Percentiles rank a stretch among this genome's conserved stretches.
Conservation (phyloP, 805 yeast genomes). For the Ascoidea tarda region DNA sequence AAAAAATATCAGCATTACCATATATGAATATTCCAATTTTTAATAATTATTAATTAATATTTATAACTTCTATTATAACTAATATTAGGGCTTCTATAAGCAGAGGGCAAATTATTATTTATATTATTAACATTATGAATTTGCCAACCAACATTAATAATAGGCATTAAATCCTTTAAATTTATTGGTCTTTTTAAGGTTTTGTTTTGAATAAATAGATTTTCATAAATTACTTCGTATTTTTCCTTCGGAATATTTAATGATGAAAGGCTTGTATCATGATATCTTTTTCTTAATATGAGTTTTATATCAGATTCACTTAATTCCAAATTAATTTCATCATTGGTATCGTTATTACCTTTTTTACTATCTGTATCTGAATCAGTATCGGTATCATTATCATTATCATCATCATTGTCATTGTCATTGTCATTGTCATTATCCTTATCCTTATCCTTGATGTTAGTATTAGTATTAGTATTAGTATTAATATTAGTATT, state of each 20-base stretch:
- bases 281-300: constrained; percentile 3
- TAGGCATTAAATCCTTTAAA: constrained; percentile 39
- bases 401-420: background rate
- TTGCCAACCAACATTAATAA: constrained; percentile 21
- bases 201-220: constrained; percentile 56
- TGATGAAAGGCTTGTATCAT: constrained; percentile 2
- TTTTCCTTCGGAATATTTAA: constrained; percentile 29
- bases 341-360: constrained; percentile 7
- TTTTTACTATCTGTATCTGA: background rate
- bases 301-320: constrained; percentile 8
- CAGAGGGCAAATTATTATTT: background rate
- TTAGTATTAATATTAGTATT: background rate
- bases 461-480: background rate
- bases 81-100: background rate
- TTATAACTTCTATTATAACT: background rate
- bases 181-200: constrained; percentile 58
- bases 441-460: background rate
- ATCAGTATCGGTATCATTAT: constrained; percentile 4
- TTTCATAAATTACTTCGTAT: constrained; percentile 49
- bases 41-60: no score
- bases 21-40: no score
- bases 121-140: background rate
- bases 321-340: constrained; percentile 12
- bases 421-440: background rate
- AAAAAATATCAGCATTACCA: no score